A percentile compares a stretch with the other conserved stretches of the same genome.
These are phyloP conservation scores for Caryopteris hybrid DNA, from an alignment of 305 asterid genomes.

Conservation along the genomic window DNA sequence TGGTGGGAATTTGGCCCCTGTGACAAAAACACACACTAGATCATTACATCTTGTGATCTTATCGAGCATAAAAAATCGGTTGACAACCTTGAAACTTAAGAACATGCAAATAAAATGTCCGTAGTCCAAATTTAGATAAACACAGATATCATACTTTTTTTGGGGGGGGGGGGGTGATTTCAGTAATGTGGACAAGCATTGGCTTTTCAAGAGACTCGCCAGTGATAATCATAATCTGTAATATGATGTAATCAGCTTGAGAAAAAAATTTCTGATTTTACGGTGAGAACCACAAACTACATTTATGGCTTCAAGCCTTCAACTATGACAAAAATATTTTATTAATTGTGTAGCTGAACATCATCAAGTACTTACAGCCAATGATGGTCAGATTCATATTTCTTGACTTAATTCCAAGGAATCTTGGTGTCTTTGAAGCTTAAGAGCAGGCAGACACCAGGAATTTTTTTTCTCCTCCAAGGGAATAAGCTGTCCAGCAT, in stretches of 20 bases:
- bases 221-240: not conserved
- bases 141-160: not conserved
- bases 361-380: slow-evolving; percentile 18
- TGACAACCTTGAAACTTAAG: not conserved
- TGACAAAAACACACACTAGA: not conserved
- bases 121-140: not conserved
- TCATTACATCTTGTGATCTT: not conserved
- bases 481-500: slow-evolving; percentile 56
- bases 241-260: not conserved
- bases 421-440: slow-evolving; percentile 35
- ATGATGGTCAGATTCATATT: slow-evolving; percentile 34
- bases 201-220: not conserved
- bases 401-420: slow-evolving; percentile 54
- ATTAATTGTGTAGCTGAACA: not conserved
- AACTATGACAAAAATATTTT: not conserved
- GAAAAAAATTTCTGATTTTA: not conserved
- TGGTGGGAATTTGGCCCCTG: not conserved
- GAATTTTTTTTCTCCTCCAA: slow-evolving; percentile 37
- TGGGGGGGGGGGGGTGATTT: not conserved
- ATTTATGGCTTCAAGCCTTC: not conserved
- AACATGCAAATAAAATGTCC: not conserved
- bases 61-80: not conserved
- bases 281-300: not conserved
- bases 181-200: not conserved
- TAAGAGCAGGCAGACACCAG: slow-evolving; percentile 22